phyloP scores from a whole-genome alignment of 345 rosid species.

The Tarenaya hassleriana region DNA sequence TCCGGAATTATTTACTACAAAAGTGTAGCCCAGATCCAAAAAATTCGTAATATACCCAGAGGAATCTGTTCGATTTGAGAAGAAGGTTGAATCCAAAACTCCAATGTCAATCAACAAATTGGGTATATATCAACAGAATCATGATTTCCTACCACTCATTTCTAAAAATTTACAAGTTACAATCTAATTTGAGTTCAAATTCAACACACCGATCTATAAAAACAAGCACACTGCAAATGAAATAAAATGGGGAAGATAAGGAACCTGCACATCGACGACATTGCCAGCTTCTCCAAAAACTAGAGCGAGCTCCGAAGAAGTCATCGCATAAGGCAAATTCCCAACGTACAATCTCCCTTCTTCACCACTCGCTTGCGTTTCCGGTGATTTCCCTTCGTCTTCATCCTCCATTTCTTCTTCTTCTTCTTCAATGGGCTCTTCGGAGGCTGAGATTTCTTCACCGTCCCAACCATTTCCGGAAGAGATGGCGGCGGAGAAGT shows the following conservation, averaged over 20 bases:
- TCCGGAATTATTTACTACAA: too few species aligned
- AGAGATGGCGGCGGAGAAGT: constrained; percentile 33
- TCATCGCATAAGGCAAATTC: constrained; percentile 68
- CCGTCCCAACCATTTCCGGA: constrained; percentile 25
- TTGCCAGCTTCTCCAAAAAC: constrained; percentile 66
- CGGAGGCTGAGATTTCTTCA: constrained; percentile 11
- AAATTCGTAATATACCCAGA: too few species aligned
- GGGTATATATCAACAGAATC: not conserved
- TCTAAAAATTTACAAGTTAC: not conserved
- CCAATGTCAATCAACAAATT: not conserved
- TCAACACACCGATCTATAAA: too few species aligned
- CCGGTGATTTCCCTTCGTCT: constrained; percentile 29
- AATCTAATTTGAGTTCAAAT: too few species aligned
- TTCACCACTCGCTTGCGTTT: constrained; percentile 31
- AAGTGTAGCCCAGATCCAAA: too few species aligned
- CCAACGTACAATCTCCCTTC: constrained; percentile 78
- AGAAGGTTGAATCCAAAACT: constrained; percentile 3
- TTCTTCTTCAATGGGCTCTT: constrained; percentile 24
- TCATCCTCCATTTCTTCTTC: constrained; percentile 22
- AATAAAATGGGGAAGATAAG: not conserved
- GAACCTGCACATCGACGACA: constrained; percentile 65
- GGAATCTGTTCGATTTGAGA: too few species aligned
- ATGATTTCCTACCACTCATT: not conserved
- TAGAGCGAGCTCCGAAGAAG: constrained; percentile 53
- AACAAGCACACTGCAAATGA: too few species aligned